phyloP scores from a whole-genome alignment of 1,284 basidiomycete species.

The Cystobasidium pallidum region DNA sequence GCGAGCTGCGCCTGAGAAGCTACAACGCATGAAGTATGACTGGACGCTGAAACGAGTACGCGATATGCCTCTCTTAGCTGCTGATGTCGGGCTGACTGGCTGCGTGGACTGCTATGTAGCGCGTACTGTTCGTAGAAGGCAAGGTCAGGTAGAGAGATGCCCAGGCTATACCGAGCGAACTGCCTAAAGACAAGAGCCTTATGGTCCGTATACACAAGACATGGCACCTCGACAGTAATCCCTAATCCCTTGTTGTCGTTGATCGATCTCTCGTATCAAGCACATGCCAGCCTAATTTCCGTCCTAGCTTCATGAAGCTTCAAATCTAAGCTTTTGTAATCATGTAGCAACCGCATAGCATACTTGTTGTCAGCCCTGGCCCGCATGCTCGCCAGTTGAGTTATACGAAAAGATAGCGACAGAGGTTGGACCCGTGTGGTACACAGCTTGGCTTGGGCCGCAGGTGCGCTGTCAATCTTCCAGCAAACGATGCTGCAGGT shows the following conservation, averaged over 20 bases:
- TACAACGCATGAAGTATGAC: constrained; percentile 48
- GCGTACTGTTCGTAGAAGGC: constrained; percentile 38
- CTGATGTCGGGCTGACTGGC: not conserved
- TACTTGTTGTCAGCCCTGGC: not conserved
- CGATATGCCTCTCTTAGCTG: not conserved
- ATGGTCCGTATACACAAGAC: too few species aligned
- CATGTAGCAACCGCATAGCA: not conserved
- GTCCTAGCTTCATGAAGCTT: not conserved
- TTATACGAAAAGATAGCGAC: too few species aligned
- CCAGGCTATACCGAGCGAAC: too few species aligned
- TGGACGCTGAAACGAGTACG: constrained; percentile 33
- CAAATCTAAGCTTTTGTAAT: not conserved
- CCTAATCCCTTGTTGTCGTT: too few species aligned
- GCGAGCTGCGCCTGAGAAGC: constrained; percentile 45
- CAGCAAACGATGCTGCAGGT: too few species aligned
- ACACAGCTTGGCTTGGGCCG: too few species aligned
- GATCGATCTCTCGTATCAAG: not conserved
- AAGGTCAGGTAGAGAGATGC: constrained; percentile 37
- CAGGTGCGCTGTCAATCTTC: too few species aligned
- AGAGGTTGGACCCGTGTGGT: too few species aligned
- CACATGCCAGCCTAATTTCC: not conserved
- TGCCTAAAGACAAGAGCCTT: too few species aligned
- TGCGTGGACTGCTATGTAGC: not conserved
- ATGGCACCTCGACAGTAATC: too few species aligned
- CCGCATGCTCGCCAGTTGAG: not conserved